Base-by-base conservation (phyloP, 768 basidiomycete species). In the Wakefieldia striispora region DNA sequence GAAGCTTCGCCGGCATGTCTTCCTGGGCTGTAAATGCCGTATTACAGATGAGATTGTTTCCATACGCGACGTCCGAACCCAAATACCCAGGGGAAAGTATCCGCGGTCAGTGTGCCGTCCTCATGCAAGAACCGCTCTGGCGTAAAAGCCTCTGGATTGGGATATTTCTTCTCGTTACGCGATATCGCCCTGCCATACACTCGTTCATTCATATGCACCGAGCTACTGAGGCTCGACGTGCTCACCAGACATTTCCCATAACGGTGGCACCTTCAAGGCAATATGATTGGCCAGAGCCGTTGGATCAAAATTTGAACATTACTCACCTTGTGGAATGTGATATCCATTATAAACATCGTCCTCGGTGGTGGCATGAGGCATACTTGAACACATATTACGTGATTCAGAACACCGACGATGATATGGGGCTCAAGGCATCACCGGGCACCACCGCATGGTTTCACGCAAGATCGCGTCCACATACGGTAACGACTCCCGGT, bases 91-190 rank as follows among this genome's bases (percentile, higher is more conserved):
- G n/a, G n/a, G n/a, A n/a, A n/a, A n/a, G n/a, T n/a, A n/a, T n/a
- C n/a, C n/a, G n/a, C n/a, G n/a, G n/a, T n/a, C n/a, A n/a, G n/a
- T n/a, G n/a, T n/a, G n/a, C n/a, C n/a, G n/a, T n/a, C n/a, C n/a
- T n/a, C n/a, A n/a, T n/a, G n/a, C 27, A 71, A 64, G 51, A 70
- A 76, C 4, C 74, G 59, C 14, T 71, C 74, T 2, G 74, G 74
- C n/a, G 60, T 57, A 59, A 74, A 75, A 9, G n/a, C 29, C 0
- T 58, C 42, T 3, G 72, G 65, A 4, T 70, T 56, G 5, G 66
- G 64, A 47, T 72, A 75, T 24, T 58, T 60, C 7, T 54, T 44
- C 40, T 71, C 68, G 33, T 79, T 65, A 41, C 70, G 72, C 2
- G 71, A 64, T 43, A 77, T 69, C 1, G 70, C 68, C 76, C 75